These are phyloP conservation scores for Acrasis kona DNA, from an alignment of 78 protist genomes.

Conservation along the genomic window DNA sequence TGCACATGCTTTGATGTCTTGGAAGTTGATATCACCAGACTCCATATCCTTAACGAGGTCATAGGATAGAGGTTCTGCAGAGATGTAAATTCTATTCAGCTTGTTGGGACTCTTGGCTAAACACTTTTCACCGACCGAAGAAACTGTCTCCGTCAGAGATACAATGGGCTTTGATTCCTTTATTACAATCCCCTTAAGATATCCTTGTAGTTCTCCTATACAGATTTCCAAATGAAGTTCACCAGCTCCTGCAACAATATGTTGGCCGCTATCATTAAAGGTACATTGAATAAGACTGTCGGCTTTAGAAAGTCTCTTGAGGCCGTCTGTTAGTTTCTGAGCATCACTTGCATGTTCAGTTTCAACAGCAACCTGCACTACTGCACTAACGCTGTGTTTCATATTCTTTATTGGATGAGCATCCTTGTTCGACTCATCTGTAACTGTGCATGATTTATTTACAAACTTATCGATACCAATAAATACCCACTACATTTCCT, in stretches of 20 bases:
- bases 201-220: constrained; percentile 93
- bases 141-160: constrained; percentile 90
- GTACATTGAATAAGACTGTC: constrained; percentile 83
- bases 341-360: constrained; percentile 94
- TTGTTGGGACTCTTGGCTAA: no score
- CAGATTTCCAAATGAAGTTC: constrained; percentile 98
- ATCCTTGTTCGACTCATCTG: constrained; percentile 90
- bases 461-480: constrained; percentile 98
- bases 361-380: constrained; percentile 99
- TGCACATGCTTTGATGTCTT: no score
- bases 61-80: no score
- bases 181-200: no score
- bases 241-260: constrained; percentile 99
- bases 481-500: constrained; percentile 94
- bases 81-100: no score
- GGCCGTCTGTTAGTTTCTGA: constrained; percentile 95
- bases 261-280: constrained; percentile 95
- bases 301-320: constrained; percentile 88
- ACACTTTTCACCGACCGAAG: no score
- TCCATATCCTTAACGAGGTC: no score
- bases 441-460: constrained; percentile 95
- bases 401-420: constrained; percentile 87
- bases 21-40: no score
- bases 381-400: constrained; percentile 99
- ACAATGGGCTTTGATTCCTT: constrained; percentile 95